A percentile compares a stretch with the other conserved stretches of the same genome.
Conservation (phyloP, 495 filamentous ascomycete species). For the Penicillium roqueforti region DNA sequence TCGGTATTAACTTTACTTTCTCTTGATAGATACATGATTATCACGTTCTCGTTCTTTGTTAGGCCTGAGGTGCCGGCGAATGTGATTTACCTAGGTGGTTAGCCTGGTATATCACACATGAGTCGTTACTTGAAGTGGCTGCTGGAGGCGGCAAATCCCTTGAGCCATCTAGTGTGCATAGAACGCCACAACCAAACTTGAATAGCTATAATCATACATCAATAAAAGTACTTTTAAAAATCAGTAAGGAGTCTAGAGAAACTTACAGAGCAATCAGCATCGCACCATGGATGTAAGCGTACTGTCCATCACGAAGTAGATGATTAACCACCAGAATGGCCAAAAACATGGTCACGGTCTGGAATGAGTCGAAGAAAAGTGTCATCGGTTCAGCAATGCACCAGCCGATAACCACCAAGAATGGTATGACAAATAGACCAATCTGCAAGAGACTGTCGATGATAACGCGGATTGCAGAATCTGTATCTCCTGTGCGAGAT, state of each 20-base stretch:
- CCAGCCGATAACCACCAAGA: slow-evolving; percentile 40
- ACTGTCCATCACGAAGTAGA: slow-evolving; percentile 58
- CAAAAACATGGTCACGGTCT: slow-evolving; percentile 32
- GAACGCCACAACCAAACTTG: slow-evolving; percentile 5
- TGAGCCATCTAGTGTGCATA: slow-evolving; percentile 5
- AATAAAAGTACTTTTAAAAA: neutral
- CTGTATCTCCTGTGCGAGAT: slow-evolving; percentile 23
- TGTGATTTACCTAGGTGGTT: slow-evolving; percentile 1
- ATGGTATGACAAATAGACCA: slow-evolving; percentile 34
- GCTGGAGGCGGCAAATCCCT: neutral
- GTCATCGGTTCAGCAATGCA: slow-evolving; percentile 32
- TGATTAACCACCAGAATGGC: slow-evolving; percentile 30
- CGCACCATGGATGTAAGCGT: slow-evolving; percentile 52
- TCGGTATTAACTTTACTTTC: neutral
- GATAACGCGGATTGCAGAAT: slow-evolving; percentile 24
- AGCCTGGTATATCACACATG: neutral
- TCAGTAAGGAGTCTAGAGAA: neutral
- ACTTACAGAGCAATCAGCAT: slow-evolving; percentile 23
- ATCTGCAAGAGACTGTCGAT: slow-evolving; percentile 28
- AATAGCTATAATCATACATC: slow-evolving; percentile 1
- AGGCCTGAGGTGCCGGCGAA: slow-evolving; percentile 5
- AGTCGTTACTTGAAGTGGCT: neutral
- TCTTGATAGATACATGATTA: slow-evolving; percentile 13
- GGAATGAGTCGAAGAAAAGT: slow-evolving; percentile 33
- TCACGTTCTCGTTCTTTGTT: slow-evolving; percentile 15